phyloP scores from a whole-genome alignment of 306 rosid species.

The Vachellia collinsii region DNA sequence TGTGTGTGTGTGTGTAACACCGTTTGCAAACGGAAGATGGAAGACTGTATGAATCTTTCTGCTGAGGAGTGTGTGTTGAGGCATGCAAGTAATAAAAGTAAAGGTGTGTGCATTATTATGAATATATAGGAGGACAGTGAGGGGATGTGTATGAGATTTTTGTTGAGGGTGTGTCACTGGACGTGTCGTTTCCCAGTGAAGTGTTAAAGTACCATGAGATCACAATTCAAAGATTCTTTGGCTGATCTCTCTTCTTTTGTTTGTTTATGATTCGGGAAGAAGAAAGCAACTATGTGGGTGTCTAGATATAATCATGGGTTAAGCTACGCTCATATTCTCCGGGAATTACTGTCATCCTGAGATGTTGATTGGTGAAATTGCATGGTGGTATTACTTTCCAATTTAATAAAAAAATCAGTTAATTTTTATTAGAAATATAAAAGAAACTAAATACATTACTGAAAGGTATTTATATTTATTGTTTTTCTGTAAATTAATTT shows the following conservation, averaged over 20 bases:
- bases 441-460: too few relatives aligned
- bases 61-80: background rate
- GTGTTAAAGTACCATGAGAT: conserved; percentile 21
- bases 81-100: conserved; percentile 19
- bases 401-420: too few relatives aligned
- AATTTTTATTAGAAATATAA: too few relatives aligned
- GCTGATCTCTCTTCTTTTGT: background rate
- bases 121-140: background rate
- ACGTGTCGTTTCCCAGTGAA: conserved; percentile 40
- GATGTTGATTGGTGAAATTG: too few relatives aligned
- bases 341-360: too few relatives aligned
- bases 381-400: too few relatives aligned
- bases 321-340: too few relatives aligned
- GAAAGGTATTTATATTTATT: too few relatives aligned
- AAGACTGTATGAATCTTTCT: conserved; percentile 27
- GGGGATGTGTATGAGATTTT: conserved; percentile 39
- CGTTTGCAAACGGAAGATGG: conserved; percentile 32
- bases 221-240: conserved; percentile 32
- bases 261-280: background rate
- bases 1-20: too few relatives aligned
- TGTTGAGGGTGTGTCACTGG: conserved; percentile 31
- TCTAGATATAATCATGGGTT: too few relatives aligned
- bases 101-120: background rate
- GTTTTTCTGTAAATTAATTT: too few relatives aligned
- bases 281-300: too few relatives aligned